Evolutionary conservation across 1,284 basidiomycete genomes (phyloP).

Genomic region (Flammula alnicola): DNA sequence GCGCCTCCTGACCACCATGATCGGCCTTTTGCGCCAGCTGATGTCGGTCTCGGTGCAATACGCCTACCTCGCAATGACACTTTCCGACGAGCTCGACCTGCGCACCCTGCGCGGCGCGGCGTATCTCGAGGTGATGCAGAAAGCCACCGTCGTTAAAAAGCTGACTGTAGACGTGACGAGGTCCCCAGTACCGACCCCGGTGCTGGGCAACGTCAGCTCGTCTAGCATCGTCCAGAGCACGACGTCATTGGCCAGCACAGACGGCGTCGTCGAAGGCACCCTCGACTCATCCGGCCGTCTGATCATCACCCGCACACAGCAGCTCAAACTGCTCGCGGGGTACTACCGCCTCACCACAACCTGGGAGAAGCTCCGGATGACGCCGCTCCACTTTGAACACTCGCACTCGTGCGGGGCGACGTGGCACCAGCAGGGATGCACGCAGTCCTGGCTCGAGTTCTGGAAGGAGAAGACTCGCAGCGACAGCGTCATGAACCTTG

Average conservation of each 20-base stretch:
- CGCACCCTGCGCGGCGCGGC: conserved; percentile 60
- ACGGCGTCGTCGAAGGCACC: conserved; percentile 30
- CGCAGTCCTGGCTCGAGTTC: conserved; percentile 67
- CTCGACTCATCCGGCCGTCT: conserved; percentile 46
- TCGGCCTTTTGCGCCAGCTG: conserved; percentile 57
- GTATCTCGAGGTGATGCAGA: conserved; percentile 72
- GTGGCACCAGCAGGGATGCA: conserved; percentile 72
- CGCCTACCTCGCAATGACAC: conserved; percentile 68
- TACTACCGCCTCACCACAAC: conserved; percentile 64
- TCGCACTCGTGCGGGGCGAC: conserved; percentile 61
- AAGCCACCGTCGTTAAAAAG: conserved; percentile 50
- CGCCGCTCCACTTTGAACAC: conserved; percentile 63
- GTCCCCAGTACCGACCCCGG: conserved; percentile 12
- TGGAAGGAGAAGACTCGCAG: conserved; percentile 71
- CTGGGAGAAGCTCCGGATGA: conserved; percentile 64
- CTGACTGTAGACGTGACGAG: conserved; percentile 30
- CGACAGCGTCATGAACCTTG: conserved; percentile 58
- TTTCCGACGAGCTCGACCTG: conserved; percentile 68
- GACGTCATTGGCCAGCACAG: too few relatives aligned
- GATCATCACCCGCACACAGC: conserved; percentile 57
- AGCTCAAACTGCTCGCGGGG: conserved; percentile 64
- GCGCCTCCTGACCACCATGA: conserved; percentile 59
- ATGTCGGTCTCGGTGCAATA: conserved; percentile 63
- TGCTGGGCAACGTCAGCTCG: too few relatives aligned
- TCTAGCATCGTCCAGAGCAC: too few relatives aligned